Percentiles rank a stretch among this genome's conserved stretches.
These are phyloP conservation scores for Podosphaera aphanis DNA, from an alignment of 2,329 filamentous ascomycete species.

Conservation along the genomic window DNA sequence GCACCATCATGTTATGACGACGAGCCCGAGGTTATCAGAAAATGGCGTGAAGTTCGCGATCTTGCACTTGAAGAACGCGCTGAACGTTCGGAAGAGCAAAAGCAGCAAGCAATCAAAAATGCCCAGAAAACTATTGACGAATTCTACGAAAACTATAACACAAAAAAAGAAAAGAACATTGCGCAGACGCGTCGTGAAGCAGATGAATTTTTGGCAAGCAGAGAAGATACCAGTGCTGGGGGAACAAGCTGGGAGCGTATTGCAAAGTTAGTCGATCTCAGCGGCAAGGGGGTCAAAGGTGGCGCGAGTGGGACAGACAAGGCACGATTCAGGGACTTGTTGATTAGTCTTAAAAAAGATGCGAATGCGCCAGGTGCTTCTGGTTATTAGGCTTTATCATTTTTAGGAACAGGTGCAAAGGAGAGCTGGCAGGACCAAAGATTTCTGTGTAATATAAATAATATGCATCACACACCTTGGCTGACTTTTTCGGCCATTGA, in stretches of 20 bases:
- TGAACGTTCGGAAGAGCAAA: conserved; percentile 61
- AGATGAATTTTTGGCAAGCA: conserved; percentile 68
- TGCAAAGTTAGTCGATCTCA: conserved; percentile 89
- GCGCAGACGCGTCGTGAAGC: conserved; percentile 75
- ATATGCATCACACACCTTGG: too few relatives aligned
- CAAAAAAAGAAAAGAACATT: conserved; percentile 86
- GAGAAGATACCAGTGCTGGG: conserved; percentile 81
- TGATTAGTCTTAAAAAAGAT: conserved; percentile 76
- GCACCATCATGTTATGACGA: conserved; percentile 28
- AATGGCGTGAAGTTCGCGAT: conserved; percentile 83
- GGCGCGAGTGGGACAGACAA: conserved; percentile 81
- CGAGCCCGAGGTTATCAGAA: conserved; percentile 68
- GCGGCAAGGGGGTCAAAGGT: conserved; percentile 71
- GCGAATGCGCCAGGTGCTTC: conserved; percentile 55
- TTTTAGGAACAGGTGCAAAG: neutral
- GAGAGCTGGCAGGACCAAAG: neutral
- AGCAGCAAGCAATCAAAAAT: conserved; percentile 65
- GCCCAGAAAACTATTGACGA: conserved; percentile 91
- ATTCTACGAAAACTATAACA: conserved; percentile 98
- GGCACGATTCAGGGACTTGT: conserved; percentile 79
- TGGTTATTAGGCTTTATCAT: conserved; percentile 26
- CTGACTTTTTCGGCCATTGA: too few relatives aligned
- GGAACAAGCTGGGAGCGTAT: conserved; percentile 98
- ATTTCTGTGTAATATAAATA: too few relatives aligned
- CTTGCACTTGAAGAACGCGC: conserved; percentile 62